A percentile compares a stretch with the other conserved stretches of the same genome.
phyloP scores from a whole-genome alignment of 2,329 filamentous ascomycete species.

The Colletotrichum scovillei region DNA sequence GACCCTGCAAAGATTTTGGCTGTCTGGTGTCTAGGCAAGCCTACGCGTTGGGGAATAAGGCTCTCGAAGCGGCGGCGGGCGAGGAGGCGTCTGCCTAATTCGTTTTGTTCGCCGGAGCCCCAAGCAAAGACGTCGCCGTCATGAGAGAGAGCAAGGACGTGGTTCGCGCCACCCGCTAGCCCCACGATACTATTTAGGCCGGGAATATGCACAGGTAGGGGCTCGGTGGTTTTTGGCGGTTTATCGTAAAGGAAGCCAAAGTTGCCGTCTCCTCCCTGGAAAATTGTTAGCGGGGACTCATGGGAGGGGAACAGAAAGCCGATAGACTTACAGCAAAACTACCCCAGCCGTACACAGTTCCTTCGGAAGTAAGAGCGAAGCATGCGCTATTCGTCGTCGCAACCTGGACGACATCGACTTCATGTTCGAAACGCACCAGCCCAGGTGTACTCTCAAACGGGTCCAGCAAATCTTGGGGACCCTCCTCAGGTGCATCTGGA shows the following conservation, averaged over 20 bases:
- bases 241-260: conserved; percentile 58
- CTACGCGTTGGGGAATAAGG: conserved; percentile 54
- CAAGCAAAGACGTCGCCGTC: conserved; percentile 65
- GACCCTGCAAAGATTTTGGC: conserved; percentile 61
- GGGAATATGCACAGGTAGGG: conserved; percentile 56
- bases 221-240: conserved; percentile 52
- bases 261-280: conserved; percentile 54
- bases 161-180: conserved; percentile 67
- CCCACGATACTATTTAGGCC: conserved; percentile 62
- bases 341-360: conserved; percentile 75
- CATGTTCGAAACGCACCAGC: conserved; percentile 60
- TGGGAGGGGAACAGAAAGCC: neutral
- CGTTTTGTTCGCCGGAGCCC: conserved; percentile 65
- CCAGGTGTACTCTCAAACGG: conserved; percentile 65
- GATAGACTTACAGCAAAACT: conserved; percentile 63
- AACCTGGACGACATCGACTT: conserved; percentile 67
- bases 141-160: conserved; percentile 64
- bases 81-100: conserved; percentile 55
- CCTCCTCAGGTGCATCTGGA: conserved; percentile 49
- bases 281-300: neutral
- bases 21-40: conserved; percentile 47
- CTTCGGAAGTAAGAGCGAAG: conserved; percentile 71
- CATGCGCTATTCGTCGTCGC: conserved; percentile 71
- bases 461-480: conserved; percentile 49
- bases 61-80: conserved; percentile 60